phyloP scores from a whole-genome alignment of 169 alveolate species.

The Neospora caninum region DNA sequence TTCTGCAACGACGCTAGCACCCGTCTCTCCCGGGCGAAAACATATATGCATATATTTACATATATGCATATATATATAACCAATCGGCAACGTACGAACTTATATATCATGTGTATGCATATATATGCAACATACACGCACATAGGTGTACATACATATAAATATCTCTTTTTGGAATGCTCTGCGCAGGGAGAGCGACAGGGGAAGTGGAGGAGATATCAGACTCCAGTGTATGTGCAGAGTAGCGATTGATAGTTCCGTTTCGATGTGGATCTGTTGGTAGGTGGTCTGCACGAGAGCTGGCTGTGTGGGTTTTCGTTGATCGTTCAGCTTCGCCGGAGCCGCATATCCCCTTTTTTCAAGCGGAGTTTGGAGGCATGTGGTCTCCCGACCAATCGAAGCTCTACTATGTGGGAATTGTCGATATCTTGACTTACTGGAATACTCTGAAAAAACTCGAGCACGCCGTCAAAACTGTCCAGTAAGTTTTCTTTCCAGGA shows the following conservation, averaged over 20 bases:
- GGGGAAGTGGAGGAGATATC: no score
- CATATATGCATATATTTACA: background rate
- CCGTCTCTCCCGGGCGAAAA: no score
- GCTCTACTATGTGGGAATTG: conserved; percentile 69
- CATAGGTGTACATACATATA: background rate
- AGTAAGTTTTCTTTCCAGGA: conserved; percentile 1
- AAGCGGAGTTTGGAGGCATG: conserved; percentile 67
- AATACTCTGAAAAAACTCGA: conserved; percentile 54
- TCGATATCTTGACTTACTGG: conserved; percentile 69
- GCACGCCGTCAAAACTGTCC: conserved; percentile 67
- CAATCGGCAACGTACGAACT: background rate
- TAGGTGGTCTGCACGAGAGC: no score
- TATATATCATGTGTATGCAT: background rate
- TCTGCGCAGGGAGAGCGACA: no score
- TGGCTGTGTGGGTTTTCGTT: no score
- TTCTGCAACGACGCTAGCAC: no score
- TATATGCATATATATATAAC: background rate
- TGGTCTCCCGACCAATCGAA: conserved; percentile 56
- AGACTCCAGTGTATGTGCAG: no score
- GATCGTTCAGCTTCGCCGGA: background rate
- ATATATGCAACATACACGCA: no score
- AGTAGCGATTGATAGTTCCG: no score
- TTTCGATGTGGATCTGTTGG: no score
- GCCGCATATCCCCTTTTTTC: background rate
- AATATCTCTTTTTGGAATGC: no score